phyloP scores from a whole-genome alignment of 352 stramenopile species.

The Phytopythium cucurbitacearum region DNA sequence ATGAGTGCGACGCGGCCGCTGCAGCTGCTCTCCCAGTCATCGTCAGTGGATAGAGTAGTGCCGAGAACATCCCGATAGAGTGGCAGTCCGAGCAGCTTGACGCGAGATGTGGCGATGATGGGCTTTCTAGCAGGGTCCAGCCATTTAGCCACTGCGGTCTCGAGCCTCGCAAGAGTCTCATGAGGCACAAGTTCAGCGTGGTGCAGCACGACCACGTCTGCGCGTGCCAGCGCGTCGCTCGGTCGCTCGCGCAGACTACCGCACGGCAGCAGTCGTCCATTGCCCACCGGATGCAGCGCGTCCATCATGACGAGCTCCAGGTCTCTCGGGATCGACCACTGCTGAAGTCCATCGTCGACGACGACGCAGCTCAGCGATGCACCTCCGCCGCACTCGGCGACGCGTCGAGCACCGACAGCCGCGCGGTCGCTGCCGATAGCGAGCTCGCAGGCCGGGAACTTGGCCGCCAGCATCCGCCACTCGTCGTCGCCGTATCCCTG shows the following conservation, averaged over 20 bases:
- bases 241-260: conserved; percentile 54
- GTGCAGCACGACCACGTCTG: conserved; percentile 56
- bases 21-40: background rate
- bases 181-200: conserved; percentile 39
- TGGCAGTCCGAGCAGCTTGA: conserved; percentile 34
- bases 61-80: conserved; percentile 3
- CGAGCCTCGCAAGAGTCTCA: conserved; percentile 12
- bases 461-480: conserved; percentile 47
- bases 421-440: conserved; percentile 25
- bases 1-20: conserved; percentile 24
- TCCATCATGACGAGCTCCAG: conserved; percentile 75
- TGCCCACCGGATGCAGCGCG: conserved; percentile 61
- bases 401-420: conserved; percentile 27
- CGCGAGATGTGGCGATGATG: conserved; percentile 46
- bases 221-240: conserved; percentile 30
- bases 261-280: conserved; percentile 44
- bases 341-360: conserved; percentile 66
- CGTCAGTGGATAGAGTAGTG: background rate
- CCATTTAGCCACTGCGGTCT: conserved; percentile 6
- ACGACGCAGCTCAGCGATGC: conserved; percentile 35
- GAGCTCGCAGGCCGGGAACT: conserved; percentile 39
- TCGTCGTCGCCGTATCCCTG: conserved; percentile 66
- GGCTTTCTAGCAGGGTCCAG: conserved; percentile 6
- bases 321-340: conserved; percentile 57
- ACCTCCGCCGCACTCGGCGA: conserved; percentile 14